Evolutionary conservation across 2,329 filamentous ascomycete genomes (phyloP).

Genomic region (Colletotrichum sp.): DNA sequence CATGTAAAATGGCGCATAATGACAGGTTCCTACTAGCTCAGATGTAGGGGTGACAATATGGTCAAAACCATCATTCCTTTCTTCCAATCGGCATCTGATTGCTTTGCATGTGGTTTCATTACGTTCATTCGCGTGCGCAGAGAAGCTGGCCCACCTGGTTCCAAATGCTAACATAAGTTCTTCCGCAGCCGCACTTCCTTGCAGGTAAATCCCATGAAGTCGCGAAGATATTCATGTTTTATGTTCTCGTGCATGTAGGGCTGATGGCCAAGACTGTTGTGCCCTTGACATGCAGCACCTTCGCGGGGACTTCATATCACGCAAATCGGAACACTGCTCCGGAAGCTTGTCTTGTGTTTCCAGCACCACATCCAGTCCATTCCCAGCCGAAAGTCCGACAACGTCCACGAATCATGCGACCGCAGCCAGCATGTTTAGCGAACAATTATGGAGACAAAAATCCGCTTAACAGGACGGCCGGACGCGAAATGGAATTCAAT

Average conservation of each 20-base stretch:
- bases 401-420: background rate
- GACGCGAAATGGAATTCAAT: background rate
- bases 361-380: background rate
- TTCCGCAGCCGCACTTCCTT: background rate
- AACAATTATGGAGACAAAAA: background rate
- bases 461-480: background rate
- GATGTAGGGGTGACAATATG: no score
- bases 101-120: accelerated
- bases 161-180: background rate
- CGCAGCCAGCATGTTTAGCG: background rate
- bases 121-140: background rate
- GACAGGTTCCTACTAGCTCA: no score
- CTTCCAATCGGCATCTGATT: no score
- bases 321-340: background rate
- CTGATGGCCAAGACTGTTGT: background rate
- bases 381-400: background rate
- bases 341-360: background rate
- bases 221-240: background rate
- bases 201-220: background rate
- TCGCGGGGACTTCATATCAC: background rate
- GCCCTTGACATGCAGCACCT: background rate
- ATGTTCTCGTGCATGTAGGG: no score
- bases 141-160: background rate
- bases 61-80: no score
- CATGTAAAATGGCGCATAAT: background rate